These are phyloP conservation scores for Boletus rubroflammeus DNA, from an alignment of 768 basidiomycete species.

Conservation along the genomic window DNA sequence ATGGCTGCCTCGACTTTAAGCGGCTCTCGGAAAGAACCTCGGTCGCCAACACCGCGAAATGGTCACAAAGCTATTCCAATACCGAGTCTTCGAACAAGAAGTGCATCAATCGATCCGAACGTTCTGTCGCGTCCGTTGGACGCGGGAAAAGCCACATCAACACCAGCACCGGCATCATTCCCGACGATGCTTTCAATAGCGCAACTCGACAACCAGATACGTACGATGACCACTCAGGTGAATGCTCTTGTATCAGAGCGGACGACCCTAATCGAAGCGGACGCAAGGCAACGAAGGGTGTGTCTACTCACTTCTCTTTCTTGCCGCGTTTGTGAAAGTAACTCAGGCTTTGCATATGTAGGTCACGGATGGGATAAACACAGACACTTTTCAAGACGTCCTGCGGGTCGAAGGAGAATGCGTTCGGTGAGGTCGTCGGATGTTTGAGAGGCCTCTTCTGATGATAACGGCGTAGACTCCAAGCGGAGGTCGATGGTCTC, in stretches of 20 bases:
- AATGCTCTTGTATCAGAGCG: constrained; percentile 39
- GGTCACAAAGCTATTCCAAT: background rate
- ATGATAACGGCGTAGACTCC: constrained; percentile 25
- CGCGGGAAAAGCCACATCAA: background rate
- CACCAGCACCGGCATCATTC: constrained; percentile 1
- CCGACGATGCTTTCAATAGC: constrained; percentile 18
- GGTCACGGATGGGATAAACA: constrained; percentile 15
- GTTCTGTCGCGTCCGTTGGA: constrained; percentile 5
- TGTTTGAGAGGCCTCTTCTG: background rate
- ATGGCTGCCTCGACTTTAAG: background rate
- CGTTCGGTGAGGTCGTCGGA: constrained; percentile 25
- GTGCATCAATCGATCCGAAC: constrained; percentile 21
- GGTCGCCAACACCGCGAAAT: background rate
- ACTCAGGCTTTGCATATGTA: background rate
- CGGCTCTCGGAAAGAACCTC: background rate
- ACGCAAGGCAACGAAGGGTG: constrained; percentile 24
- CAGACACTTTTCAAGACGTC: constrained; percentile 23
- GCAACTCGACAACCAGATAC: constrained; percentile 38
- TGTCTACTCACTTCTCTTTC: background rate
- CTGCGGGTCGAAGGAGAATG: constrained; percentile 35
- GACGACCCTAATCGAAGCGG: constrained; percentile 24
- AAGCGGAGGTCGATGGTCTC: constrained; percentile 27
- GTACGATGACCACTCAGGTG: constrained; percentile 31
- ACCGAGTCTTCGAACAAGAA: constrained; percentile 16
- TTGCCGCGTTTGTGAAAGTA: background rate